A percentile compares a stretch with the other conserved stretches of the same genome.
Conservation (phyloP, 164 flowering plant genomes). For the Magnolia kwangsiensis region DNA sequence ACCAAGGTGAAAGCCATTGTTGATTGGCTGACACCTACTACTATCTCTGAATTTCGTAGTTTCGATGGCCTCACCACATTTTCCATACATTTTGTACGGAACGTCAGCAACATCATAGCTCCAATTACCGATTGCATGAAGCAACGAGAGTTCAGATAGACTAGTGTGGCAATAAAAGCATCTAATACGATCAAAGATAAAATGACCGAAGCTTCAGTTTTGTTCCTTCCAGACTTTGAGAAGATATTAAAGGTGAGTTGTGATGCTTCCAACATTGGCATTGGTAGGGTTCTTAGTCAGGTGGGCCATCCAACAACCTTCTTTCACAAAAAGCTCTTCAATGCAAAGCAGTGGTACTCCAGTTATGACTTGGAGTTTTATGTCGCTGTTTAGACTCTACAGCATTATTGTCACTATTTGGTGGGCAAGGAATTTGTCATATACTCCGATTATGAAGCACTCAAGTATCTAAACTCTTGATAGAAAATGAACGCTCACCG, state of each 20-base stretch:
- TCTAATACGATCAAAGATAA: background rate
- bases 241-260: background rate
- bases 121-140: slow-evolving; percentile 1
- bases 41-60: background rate
- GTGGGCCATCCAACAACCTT: too few relatives aligned
- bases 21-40: background rate
- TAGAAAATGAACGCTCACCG: too few relatives aligned
- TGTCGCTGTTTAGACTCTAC: too few relatives aligned
- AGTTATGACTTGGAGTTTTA: too few relatives aligned
- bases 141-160: background rate
- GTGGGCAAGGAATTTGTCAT: too few relatives aligned
- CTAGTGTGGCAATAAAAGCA: background rate
- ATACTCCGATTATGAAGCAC: too few relatives aligned
- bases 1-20: background rate
- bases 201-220: background rate
- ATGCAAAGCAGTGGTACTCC: background rate
- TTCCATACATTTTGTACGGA: background rate
- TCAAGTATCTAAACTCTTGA: too few relatives aligned
- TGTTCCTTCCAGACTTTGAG: background rate
- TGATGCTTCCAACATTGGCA: background rate
- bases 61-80: background rate
- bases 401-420: too few relatives aligned
- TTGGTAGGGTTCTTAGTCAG: background rate
- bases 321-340: background rate
- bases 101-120: background rate